Conservation (phyloP, 768 basidiomycete species). For the Hypsizygus marmoreus region DNA sequence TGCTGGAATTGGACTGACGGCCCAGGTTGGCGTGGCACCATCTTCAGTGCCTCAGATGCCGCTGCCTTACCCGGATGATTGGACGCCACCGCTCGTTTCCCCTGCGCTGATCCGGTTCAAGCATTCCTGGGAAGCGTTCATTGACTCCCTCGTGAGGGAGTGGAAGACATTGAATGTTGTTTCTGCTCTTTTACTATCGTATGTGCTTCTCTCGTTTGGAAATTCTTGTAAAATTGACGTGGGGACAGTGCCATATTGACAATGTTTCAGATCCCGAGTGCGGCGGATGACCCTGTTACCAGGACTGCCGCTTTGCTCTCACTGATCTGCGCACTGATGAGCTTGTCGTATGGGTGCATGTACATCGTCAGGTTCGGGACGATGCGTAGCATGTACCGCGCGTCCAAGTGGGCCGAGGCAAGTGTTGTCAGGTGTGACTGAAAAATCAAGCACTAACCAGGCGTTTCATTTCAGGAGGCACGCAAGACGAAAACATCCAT, state of each 20-base stretch:
- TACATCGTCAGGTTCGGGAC: conserved; percentile 62
- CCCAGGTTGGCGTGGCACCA: conserved; percentile 25
- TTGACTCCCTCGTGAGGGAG: conserved; percentile 21
- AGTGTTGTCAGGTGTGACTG: neutral
- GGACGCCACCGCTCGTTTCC: conserved; percentile 54
- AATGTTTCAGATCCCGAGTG: conserved; percentile 27
- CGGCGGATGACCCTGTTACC: conserved; percentile 50
- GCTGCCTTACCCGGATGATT: conserved; percentile 55
- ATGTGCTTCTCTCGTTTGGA: neutral
- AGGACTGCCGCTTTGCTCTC: conserved; percentile 56
- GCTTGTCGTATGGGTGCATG: conserved; percentile 58
- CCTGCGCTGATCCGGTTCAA: conserved; percentile 68
- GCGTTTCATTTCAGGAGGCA: conserved; percentile 55
- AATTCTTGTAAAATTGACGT: neutral
- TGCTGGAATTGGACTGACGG: conserved; percentile 25
- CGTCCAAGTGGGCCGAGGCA: conserved; percentile 63
- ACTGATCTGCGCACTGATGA: conserved; percentile 57
- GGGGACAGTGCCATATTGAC: conserved; percentile 20
- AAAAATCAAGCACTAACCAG: neutral
- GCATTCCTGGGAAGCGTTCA: conserved; percentile 28
- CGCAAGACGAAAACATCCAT: conserved; percentile 32
- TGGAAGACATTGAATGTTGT: conserved; percentile 22
- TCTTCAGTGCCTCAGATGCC: conserved; percentile 20
- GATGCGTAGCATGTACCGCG: conserved; percentile 64
- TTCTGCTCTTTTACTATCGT: conserved; percentile 22